phyloP scores from a whole-genome alignment of 345 rosid genomes.

The Lagerstroemia speciosa region DNA sequence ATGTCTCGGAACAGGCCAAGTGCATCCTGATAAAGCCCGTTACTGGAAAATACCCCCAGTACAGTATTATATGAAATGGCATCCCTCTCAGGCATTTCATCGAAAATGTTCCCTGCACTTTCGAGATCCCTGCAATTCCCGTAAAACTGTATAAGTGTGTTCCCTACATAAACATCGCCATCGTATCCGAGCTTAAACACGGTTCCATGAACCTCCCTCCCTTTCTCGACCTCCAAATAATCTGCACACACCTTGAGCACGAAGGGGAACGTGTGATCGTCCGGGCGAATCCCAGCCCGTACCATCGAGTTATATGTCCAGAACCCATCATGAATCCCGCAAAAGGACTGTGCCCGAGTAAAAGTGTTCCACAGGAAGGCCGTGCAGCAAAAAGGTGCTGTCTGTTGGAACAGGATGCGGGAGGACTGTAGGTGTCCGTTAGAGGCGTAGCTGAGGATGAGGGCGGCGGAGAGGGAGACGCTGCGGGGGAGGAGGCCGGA shows the following conservation, averaged over 20 bases:
- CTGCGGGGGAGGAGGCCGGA: slow-evolving; percentile 28
- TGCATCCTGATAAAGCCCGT: slow-evolving; percentile 25
- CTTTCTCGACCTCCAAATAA: slow-evolving; percentile 28
- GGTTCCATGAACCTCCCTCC: slow-evolving; percentile 51
- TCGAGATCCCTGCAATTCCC: slow-evolving; percentile 19
- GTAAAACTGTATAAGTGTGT: slow-evolving; percentile 32
- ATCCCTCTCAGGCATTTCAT: slow-evolving; percentile 45
- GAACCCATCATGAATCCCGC: slow-evolving; percentile 20
- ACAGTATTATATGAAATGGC: slow-evolving; percentile 34
- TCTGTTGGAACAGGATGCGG: slow-evolving; percentile 23
- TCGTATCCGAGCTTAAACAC: slow-evolving; percentile 43
- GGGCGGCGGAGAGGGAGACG: slow-evolving; percentile 35
- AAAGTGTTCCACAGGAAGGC: slow-evolving; percentile 47
- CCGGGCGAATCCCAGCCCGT: slow-evolving; percentile 29
- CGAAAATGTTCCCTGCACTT: slow-evolving; percentile 25
- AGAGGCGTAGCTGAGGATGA: slow-evolving; percentile 39
- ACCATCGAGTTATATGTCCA: slow-evolving; percentile 31
- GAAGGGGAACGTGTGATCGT: slow-evolving; percentile 43
- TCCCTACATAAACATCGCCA: slow-evolving; percentile 29
- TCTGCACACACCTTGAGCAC: slow-evolving; percentile 37
- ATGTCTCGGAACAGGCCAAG: slow-evolving; percentile 22
- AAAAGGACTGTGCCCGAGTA: slow-evolving; percentile 28
- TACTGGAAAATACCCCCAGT: slow-evolving; percentile 25
- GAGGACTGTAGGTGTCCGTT: slow-evolving; percentile 14
- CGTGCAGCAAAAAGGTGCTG: slow-evolving; percentile 23